These are phyloP conservation scores for Pontederia crassipes DNA, from an alignment of 176 grass and related monocot genomes.

Conservation along the genomic window DNA sequence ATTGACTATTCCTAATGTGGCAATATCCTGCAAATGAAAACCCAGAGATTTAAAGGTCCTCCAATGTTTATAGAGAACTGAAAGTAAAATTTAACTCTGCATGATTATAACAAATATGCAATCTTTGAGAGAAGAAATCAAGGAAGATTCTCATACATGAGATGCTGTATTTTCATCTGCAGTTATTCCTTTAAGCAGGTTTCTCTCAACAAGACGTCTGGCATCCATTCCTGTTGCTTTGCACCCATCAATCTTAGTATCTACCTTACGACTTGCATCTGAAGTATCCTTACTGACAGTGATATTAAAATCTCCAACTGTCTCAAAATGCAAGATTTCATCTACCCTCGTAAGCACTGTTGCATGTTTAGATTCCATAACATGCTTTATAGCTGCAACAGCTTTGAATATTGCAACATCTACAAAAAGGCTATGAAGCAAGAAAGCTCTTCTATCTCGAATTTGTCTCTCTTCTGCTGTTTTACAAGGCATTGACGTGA, in stretches of 20 bases:
- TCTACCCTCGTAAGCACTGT: conserved; percentile 24
- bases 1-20: conserved; percentile 78
- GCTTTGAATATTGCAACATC: conserved; percentile 87
- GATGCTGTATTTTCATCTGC: conserved; percentile 99
- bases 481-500: conserved; percentile 94
- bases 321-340: conserved; percentile 69
- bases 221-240: conserved; percentile 47
- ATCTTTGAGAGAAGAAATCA: neutral
- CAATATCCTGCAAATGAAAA: conserved; percentile 68
- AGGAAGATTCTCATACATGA: conserved; percentile 52
- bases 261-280: conserved; percentile 91
- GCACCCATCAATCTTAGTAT: conserved; percentile 88
- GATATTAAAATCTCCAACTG: conserved; percentile 86
- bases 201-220: conserved; percentile 62
- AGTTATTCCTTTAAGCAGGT: conserved; percentile 97
- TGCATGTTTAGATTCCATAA: conserved; percentile 41
- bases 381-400: conserved; percentile 63
- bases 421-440: conserved; percentile 88
- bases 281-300: conserved; percentile 79
- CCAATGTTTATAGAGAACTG: neutral
- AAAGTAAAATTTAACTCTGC: conserved; percentile 5
- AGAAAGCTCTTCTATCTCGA: conserved; percentile 83
- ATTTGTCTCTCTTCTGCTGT: conserved; percentile 86
- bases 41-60: conserved; percentile 17
- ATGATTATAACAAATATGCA: conserved; percentile 19